phyloP scores from a whole-genome alignment of 176 grass and related monocot genomes.

The Hordeum marinum region DNA sequence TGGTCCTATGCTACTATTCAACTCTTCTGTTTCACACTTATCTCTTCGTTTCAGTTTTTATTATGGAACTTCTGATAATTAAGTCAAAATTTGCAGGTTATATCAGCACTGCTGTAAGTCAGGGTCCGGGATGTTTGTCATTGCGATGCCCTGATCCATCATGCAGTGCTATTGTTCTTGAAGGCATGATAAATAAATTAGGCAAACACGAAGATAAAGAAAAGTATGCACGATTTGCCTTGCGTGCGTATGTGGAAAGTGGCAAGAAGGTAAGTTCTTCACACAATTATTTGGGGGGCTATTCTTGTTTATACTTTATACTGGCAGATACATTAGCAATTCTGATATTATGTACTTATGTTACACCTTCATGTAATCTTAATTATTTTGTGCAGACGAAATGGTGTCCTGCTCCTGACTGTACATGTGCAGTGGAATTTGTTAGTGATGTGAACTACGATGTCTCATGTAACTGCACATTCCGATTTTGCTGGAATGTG shows the following conservation, averaged over 20 bases:
- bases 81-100: constrained; percentile 56
- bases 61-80: constrained; percentile 10
- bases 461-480: constrained; percentile 68
- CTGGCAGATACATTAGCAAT: background rate
- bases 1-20: background rate
- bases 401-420: constrained; percentile 96
- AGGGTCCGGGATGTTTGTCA: constrained; percentile 84
- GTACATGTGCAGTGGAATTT: constrained; percentile 85
- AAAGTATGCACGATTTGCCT: constrained; percentile 69
- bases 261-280: constrained; percentile 60
- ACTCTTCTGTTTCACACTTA: background rate
- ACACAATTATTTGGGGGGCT: background rate
- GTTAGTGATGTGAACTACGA: constrained; percentile 60
- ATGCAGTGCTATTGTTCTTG: constrained; percentile 60
- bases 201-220: constrained; percentile 53
- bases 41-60: background rate
- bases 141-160: constrained; percentile 89
- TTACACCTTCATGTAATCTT: constrained; percentile 2
- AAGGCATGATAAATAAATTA: constrained; percentile 65
- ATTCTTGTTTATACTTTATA: constrained; percentile 16
- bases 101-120: constrained; percentile 59
- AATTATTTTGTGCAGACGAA: constrained; percentile 59
- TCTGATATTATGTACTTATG: background rate
- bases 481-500: constrained; percentile 95
- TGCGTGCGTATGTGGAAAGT: constrained; percentile 90